phyloP scores from a whole-genome alignment of 345 rosid genomes.

The Eucalyptus guilfoylei region DNA sequence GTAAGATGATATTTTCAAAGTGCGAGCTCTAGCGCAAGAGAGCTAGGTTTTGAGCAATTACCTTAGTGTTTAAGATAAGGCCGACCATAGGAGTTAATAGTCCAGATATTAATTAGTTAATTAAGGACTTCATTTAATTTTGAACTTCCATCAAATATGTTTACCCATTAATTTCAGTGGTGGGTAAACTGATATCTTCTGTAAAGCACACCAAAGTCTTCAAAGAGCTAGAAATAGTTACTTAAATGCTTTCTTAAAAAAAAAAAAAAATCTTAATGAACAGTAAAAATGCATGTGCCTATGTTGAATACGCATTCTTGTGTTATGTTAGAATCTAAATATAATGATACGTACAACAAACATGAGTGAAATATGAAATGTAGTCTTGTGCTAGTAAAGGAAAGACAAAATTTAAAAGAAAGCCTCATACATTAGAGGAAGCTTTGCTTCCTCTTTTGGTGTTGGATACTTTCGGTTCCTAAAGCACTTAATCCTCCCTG shows the following conservation, averaged over 20 bases:
- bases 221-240: background rate
- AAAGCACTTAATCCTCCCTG: background rate
- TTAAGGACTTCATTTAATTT: rapidly evolving
- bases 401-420: too few relatives aligned
- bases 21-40: rapidly evolving
- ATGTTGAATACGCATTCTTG: background rate
- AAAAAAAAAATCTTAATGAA: too few relatives aligned
- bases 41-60: background rate
- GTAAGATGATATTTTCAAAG: background rate
- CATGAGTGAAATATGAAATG: background rate
- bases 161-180: background rate
- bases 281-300: background rate
- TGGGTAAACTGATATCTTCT: background rate
- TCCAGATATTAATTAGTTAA: background rate
- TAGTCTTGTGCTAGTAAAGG: background rate
- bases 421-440: background rate
- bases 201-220: background rate
- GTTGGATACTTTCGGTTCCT: background rate
- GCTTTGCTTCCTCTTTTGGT: rapidly evolving
- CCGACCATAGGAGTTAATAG: too few relatives aligned
- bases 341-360: background rate
- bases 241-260: too few relatives aligned
- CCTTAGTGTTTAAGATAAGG: too few relatives aligned
- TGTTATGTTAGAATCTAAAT: background rate
- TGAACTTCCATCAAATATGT: background rate